Conservation (phyloP, 768 basidiomycete genomes). For the Leccinum variicolor region DNA sequence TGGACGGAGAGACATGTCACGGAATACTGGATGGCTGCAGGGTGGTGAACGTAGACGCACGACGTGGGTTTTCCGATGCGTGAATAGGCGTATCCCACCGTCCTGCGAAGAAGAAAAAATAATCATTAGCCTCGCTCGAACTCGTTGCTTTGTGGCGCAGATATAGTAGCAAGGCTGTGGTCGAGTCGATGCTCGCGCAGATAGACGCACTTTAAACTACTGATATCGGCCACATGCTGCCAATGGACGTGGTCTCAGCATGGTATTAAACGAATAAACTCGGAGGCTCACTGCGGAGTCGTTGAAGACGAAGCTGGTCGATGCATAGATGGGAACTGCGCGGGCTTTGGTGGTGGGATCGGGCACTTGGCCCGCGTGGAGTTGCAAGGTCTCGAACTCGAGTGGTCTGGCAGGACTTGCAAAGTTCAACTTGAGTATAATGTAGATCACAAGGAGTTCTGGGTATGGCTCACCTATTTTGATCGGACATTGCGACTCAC, state of each 20-base stretch:
- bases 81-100: conserved; percentile 50
- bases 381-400: conserved; percentile 60
- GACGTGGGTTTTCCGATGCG: conserved; percentile 57
- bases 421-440: too few species aligned
- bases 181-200: background rate
- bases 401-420: conserved; percentile 27
- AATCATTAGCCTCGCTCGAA: background rate
- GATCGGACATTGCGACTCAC: conserved; percentile 19
- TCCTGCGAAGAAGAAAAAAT: conserved; percentile 17
- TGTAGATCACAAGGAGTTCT: background rate
- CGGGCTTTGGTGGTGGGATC: conserved; percentile 56
- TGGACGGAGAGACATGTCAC: conserved; percentile 9
- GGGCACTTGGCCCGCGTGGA: conserved; percentile 56
- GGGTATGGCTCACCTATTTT: conserved; percentile 16
- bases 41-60: conserved; percentile 32
- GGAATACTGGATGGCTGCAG: too few species aligned
- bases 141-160: background rate
- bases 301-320: conserved; percentile 56
- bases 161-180: background rate
- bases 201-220: conserved; percentile 37
- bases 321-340: conserved; percentile 61
- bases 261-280: background rate
- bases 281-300: conserved; percentile 39
- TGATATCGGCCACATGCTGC: conserved; percentile 55
- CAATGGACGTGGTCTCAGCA: background rate